These are phyloP conservation scores for Lachnellula willkommii DNA, from an alignment of 2,329 filamentous ascomycete species.

Conservation along the genomic window DNA sequence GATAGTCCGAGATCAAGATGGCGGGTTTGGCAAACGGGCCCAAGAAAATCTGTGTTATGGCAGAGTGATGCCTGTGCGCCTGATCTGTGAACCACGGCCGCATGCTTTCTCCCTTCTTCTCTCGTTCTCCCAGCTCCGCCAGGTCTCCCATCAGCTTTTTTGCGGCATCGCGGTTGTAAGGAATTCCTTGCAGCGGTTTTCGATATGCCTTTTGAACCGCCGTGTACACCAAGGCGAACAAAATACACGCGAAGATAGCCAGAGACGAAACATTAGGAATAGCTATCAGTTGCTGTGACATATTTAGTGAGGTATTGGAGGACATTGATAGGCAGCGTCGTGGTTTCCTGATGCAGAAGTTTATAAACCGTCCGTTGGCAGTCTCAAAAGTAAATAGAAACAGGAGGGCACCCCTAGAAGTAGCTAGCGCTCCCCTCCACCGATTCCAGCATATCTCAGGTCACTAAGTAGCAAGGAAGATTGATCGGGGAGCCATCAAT, in stretches of 20 bases:
- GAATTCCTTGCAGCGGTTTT: conserved; percentile 14
- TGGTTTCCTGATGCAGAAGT: too few species aligned
- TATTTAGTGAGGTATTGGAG: too few species aligned
- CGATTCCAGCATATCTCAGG: too few species aligned
- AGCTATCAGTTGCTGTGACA: too few species aligned
- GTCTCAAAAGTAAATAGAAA: too few species aligned
- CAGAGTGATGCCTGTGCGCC: conserved; percentile 10
- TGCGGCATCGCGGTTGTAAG: conserved; percentile 9
- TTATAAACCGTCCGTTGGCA: too few species aligned
- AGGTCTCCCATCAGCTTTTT: conserved; percentile 11
- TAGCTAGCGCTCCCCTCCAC: too few species aligned
- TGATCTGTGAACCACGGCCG: conserved; percentile 9
- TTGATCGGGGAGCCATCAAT: too few species aligned
- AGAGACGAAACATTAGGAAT: neutral
- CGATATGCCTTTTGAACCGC: conserved; percentile 1
- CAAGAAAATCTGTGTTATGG: conserved; percentile 27
- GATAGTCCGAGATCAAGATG: conserved; percentile 26
- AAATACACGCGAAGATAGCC: neutral
- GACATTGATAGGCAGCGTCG: too few species aligned
- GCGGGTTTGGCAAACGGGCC: conserved; percentile 17
- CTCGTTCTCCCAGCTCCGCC: neutral
- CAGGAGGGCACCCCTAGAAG: too few species aligned
- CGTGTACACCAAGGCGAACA: neutral
- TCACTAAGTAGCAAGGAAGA: too few species aligned
- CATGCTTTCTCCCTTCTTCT: conserved; percentile 2